Percentiles rank a stretch among this genome's conserved stretches.
Conservation (phyloP, 805 yeast genomes). For the Candida boleticola region DNA sequence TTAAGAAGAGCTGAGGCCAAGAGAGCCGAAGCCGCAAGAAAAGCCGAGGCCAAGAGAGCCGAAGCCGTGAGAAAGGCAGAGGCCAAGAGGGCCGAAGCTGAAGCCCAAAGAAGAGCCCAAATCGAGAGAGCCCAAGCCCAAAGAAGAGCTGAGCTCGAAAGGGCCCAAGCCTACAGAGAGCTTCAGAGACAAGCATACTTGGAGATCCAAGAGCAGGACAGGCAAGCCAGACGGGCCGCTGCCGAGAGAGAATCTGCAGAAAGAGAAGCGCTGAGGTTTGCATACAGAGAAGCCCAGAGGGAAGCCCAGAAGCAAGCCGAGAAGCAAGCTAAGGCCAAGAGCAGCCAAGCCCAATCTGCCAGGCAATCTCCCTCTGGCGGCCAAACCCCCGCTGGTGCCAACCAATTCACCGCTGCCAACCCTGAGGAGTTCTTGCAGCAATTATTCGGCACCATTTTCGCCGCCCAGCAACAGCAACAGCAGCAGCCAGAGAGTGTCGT, state of each 20-base stretch:
- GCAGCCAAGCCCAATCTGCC: no score
- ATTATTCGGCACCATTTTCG: slow-evolving; percentile 15
- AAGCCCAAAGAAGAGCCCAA: slow-evolving; percentile 14
- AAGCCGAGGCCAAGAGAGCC: slow-evolving; percentile 2
- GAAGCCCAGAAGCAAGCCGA: neutral
- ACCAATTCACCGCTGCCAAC: neutral
- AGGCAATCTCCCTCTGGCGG: neutral
- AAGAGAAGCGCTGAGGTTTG: neutral
- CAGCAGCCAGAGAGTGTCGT: no score
- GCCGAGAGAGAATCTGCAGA: neutral
- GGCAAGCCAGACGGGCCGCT: slow-evolving; percentile 5
- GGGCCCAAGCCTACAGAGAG: slow-evolving; percentile 1
- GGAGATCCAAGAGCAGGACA: slow-evolving; percentile 8
- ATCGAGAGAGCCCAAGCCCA: slow-evolving; percentile 7
- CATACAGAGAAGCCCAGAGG: slow-evolving; percentile 5
- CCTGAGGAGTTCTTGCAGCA: slow-evolving; percentile 20
- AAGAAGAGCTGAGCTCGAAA: slow-evolving; percentile 3
- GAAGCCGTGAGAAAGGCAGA: slow-evolving; percentile 9
- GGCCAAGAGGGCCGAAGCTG: slow-evolving; percentile 9
- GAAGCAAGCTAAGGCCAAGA: slow-evolving; percentile 1
- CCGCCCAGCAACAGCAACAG: slow-evolving; percentile 1
- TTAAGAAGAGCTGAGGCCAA: slow-evolving; percentile 9
- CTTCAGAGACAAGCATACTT: slow-evolving; percentile 6
- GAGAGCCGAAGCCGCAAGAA: slow-evolving; percentile 2
- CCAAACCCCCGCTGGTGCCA: no score